Conservation (phyloP, 2,329 filamentous ascomycete genomes). For the Alternaria brassicae region DNA sequence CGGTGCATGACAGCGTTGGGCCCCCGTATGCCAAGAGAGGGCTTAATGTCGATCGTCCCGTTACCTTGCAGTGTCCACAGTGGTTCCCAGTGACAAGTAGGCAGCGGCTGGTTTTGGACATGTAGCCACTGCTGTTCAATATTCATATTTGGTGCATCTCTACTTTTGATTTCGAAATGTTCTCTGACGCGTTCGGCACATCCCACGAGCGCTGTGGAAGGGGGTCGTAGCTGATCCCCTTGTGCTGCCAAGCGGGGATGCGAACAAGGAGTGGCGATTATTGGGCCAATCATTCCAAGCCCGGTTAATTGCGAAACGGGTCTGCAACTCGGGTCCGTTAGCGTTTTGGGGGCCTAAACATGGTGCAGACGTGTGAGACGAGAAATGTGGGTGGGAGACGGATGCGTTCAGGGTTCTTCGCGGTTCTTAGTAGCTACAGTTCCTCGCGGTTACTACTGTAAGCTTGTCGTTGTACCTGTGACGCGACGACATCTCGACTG, state of each 20-base stretch:
- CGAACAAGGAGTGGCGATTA: background rate
- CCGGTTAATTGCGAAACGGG: background rate
- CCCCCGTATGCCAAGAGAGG: background rate
- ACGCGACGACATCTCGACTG: background rate
- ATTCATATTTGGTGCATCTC: background rate
- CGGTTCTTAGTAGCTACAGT: background rate
- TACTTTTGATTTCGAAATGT: background rate
- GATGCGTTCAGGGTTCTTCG: background rate
- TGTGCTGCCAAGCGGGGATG: background rate
- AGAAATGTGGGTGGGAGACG: background rate
- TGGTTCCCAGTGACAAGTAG: background rate
- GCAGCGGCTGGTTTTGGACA: background rate
- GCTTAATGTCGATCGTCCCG: conserved; percentile 3
- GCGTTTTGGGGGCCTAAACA: background rate
- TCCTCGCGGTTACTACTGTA: background rate
- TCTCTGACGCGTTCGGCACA: background rate
- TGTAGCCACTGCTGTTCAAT: background rate
- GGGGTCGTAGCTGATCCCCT: background rate
- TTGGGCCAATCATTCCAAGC: background rate
- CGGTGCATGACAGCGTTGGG: background rate
- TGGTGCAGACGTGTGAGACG: background rate
- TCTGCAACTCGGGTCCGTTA: background rate
- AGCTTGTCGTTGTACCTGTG: background rate
- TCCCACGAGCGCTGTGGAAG: background rate
- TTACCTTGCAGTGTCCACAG: background rate